A percentile compares a stretch with the other conserved stretches of the same genome.
Evolutionary conservation across 495 filamentous ascomycete genomes (phyloP).

Genomic region (Apiosordaria backusii): DNA sequence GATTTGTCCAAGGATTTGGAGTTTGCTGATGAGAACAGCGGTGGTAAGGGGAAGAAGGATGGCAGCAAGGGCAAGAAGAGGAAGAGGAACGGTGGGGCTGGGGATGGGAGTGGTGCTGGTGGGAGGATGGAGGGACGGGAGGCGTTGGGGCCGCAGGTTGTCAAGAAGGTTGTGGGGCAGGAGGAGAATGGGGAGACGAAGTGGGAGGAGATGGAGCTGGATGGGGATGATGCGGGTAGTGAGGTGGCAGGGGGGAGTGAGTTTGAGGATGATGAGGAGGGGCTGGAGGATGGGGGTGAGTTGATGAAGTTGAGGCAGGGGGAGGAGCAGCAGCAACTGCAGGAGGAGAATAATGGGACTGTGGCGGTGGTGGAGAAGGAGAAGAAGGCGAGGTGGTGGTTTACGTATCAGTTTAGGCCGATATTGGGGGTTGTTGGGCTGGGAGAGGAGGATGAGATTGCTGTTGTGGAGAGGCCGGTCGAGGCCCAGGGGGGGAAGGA

Average conservation of each 20-base stretch:
- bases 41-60: constrained; percentile 17
- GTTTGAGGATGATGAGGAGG: constrained; percentile 42
- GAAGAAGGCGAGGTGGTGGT: constrained; percentile 57
- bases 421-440: constrained; percentile 85
- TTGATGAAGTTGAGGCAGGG: constrained; percentile 37
- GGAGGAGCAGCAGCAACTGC: constrained; percentile 20
- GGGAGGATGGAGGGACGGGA: constrained; percentile 55
- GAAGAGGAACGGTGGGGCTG: constrained; percentile 43
- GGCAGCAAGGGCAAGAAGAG: constrained; percentile 51
- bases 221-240: constrained; percentile 39
- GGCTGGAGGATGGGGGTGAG: constrained; percentile 39
- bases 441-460: constrained; percentile 63
- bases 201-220: constrained; percentile 37
- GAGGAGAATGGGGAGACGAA: constrained; percentile 45
- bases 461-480: constrained; percentile 78
- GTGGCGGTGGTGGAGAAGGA: constrained; percentile 16
- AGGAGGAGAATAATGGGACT: constrained; percentile 13
- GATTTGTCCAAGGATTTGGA: constrained; percentile 75
- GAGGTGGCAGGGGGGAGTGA: constrained; percentile 35
- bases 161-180: constrained; percentile 25
- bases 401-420: constrained; percentile 84
- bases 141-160: constrained; percentile 31
- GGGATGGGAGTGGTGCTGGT: constrained; percentile 51
- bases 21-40: constrained; percentile 42
- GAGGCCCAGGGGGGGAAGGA: constrained; percentile 80